A percentile compares a stretch with the other conserved stretches of the same genome.
Conservation (phyloP, 2,329 filamentous ascomycete species). For the Pseudocercospora musae region DNA sequence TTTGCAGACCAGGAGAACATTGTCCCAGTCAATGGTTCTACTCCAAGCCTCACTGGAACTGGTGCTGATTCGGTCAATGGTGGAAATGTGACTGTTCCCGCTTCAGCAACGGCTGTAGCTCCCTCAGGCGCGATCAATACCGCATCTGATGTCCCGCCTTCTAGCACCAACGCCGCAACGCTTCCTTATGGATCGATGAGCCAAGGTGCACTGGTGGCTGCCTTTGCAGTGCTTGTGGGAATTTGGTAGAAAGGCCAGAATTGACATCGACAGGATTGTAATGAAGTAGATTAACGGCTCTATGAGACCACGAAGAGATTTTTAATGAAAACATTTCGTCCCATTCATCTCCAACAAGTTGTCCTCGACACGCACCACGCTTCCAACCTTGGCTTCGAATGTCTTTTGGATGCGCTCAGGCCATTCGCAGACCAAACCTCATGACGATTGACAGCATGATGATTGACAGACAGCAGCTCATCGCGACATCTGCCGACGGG, state of each 20-base stretch:
- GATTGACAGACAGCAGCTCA: too few species aligned
- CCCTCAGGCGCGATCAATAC: background rate
- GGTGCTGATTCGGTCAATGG: background rate
- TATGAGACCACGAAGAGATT: background rate
- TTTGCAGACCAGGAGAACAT: slow-evolving; percentile 1
- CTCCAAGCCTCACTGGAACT: background rate
- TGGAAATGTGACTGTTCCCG: background rate
- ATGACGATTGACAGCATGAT: too few species aligned
- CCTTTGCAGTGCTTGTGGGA: background rate
- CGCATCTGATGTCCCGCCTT: background rate
- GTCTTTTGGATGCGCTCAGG: too few species aligned
- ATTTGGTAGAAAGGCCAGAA: background rate
- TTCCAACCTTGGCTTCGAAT: background rate
- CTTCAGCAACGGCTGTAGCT: background rate
- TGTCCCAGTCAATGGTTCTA: background rate
- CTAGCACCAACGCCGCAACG: background rate
- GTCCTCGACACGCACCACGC: background rate
- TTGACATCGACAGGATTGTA: background rate
- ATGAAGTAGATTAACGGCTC: background rate
- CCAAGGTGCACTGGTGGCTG: background rate
- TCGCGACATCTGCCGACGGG: too few species aligned
- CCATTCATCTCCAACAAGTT: background rate
- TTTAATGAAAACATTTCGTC: background rate
- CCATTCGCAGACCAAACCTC: too few species aligned
- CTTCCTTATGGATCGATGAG: background rate